Evolutionary conservation across 768 basidiomycete genomes (phyloP).

Genomic region (Panellus pusillus): DNA sequence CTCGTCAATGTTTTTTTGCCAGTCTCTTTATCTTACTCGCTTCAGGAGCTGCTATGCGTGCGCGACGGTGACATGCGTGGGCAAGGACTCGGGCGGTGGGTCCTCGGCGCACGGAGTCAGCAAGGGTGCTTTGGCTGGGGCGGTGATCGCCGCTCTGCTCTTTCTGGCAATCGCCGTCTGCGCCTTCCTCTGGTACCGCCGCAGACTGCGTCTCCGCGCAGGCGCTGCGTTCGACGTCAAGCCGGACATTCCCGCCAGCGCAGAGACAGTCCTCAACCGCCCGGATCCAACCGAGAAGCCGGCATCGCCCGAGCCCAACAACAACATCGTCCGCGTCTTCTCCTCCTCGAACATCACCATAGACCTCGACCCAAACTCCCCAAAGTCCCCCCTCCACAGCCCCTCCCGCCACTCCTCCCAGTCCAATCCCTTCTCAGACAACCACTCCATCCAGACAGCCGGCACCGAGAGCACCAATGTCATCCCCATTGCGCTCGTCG

Average conservation of each 20-base stretch:
- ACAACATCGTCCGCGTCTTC: conserved; percentile 47
- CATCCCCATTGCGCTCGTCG: conserved; percentile 81
- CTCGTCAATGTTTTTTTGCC: too few relatives aligned
- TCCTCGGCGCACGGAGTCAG: conserved; percentile 46
- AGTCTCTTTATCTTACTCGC: background rate
- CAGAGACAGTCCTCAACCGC: conserved; percentile 75
- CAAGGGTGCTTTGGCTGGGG: conserved; percentile 73
- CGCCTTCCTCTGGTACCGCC: conserved; percentile 66
- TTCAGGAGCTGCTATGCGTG: conserved; percentile 62
- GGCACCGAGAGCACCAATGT: conserved; percentile 80
- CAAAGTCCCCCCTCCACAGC: conserved; percentile 32
- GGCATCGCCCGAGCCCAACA: conserved; percentile 28
- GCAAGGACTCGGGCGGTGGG: conserved; percentile 23
- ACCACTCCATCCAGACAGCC: conserved; percentile 80
- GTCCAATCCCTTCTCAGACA: conserved; percentile 76
- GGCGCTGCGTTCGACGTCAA: conserved; percentile 40
- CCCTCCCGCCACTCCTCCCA: conserved; percentile 32
- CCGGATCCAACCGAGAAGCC: conserved; percentile 80
- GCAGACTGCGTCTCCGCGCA: conserved; percentile 46
- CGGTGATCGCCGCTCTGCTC: conserved; percentile 62
- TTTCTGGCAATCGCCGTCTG: conserved; percentile 54
- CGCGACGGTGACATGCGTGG: conserved; percentile 51
- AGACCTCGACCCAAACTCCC: conserved; percentile 58
- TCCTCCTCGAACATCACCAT: conserved; percentile 51
- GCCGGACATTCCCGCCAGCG: conserved; percentile 68